Base-by-base conservation (phyloP, 352 stramenopile species). In the Phytophthora brassicae region DNA sequence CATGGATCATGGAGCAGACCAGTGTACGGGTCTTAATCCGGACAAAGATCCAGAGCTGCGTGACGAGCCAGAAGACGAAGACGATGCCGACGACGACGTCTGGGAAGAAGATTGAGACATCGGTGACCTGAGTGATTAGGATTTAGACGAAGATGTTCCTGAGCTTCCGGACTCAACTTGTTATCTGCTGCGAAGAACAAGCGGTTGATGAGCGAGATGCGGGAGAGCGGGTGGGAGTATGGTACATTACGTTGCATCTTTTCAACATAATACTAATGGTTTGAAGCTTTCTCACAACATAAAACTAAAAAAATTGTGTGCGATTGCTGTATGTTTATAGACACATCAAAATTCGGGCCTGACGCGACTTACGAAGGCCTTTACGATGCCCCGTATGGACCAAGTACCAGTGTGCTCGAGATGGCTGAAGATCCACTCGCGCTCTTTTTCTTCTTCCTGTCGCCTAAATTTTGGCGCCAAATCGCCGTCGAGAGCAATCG, bases 201-300 rank as follows among this genome's bases (percentile, higher is more conserved):
- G 17, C 19, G 8, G 29, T 2, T 16, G 45, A 39, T 22, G 33
- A 31, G 4, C 26, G 26, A 31, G 26, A 31, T 31, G 19, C 14
- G 22, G 3, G 12, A 51, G 1, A 24, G 1, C 11, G 42, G 29
- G 17, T 53, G 53, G 42, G 54, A 62, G 24, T 55, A 55, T 28
- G 44, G 54, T 51, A 48, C 24, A 33, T n/a, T 55, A 62, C 55
- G 54, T 16, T 49, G 54, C 17, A n/a, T 22, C 3, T 35, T 29
- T 47, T n/a, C 23, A n/a, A 49, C 24, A 55, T 62, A 55, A 36
- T 7, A 13, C 2, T 17, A 17, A 16, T 17, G 33, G 12, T 11
- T 5, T 39, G n/a, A n/a, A n/a, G n/a, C n/a, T 14, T 39, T 11
- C 31, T 17, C 4, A 13, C 24, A 54, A 49, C 54, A 47, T 49